A percentile compares a stretch with the other conserved stretches of the same genome.
Evolutionary conservation across 495 filamentous ascomycete genomes (phyloP).

Genomic region (Pyrenopolyporus hunteri): DNA sequence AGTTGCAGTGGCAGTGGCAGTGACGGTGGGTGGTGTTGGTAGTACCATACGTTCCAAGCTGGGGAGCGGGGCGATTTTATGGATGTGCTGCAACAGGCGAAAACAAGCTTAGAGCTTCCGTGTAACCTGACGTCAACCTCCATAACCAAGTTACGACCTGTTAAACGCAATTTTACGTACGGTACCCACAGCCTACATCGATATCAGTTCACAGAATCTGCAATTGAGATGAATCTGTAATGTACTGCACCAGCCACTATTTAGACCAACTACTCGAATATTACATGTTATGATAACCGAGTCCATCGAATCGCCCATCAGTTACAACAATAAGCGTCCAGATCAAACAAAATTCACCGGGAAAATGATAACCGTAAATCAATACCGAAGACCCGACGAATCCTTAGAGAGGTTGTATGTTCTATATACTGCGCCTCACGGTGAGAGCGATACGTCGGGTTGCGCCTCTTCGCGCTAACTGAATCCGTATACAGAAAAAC

Average conservation of each 20-base stretch:
- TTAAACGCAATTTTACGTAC: conserved; percentile 9
- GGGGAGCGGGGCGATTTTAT: conserved; percentile 21
- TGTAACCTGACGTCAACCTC: conserved; percentile 34
- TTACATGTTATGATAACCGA: neutral
- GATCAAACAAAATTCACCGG: no score
- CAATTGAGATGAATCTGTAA: no score
- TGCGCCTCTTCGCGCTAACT: conserved; percentile 18
- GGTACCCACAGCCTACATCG: neutral
- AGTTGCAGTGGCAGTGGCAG: conserved; percentile 2
- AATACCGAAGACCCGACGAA: neutral
- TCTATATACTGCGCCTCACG: conserved; percentile 21
- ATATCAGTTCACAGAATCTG: neutral
- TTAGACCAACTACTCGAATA: neutral
- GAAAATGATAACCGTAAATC: neutral
- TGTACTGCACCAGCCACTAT: no score
- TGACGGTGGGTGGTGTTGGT: conserved; percentile 7
- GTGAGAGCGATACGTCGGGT: conserved; percentile 25
- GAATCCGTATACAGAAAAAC: conserved; percentile 8
- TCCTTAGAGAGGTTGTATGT: neutral
- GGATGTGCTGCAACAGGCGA: conserved; percentile 8
- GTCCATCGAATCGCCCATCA: neutral
- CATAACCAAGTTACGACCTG: neutral
- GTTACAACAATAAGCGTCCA: no score
- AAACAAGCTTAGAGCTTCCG: conserved; percentile 28
- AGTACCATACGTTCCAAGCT: conserved; percentile 10